Conservation (phyloP, 768 basidiomycete species). For the Lactarius indigo region DNA sequence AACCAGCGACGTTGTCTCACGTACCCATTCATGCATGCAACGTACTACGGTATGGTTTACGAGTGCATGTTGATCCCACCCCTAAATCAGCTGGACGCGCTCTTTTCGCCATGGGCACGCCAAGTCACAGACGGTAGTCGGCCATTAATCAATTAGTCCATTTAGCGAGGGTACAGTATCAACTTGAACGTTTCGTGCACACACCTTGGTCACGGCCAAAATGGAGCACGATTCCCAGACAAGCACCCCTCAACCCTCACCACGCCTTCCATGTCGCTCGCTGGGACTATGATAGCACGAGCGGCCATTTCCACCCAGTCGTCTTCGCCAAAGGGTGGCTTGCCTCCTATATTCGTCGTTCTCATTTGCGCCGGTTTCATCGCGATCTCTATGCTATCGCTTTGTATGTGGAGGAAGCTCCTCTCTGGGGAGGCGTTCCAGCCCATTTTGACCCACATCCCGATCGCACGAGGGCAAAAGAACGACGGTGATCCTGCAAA, state of each 20-base stretch:
- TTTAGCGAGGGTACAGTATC: not conserved
- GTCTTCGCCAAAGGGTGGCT: not conserved
- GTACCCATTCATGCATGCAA: too few relatives aligned
- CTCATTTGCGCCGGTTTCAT: constrained; percentile 15
- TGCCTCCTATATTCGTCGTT: constrained; percentile 5
- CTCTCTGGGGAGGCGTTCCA: not conserved
- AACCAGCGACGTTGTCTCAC: too few relatives aligned
- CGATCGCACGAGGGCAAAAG: not conserved
- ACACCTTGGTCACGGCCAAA: not conserved
- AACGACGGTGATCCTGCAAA: too few relatives aligned
- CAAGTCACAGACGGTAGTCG: not conserved
- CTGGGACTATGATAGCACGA: not conserved
- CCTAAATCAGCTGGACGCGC: not conserved
- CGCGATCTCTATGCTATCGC: not conserved
- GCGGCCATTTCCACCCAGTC: not conserved
- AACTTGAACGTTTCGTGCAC: not conserved
- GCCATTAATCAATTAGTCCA: not conserved
- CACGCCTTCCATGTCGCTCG: not conserved
- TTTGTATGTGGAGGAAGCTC: constrained; percentile 15
- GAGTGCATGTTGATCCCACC: too few relatives aligned
- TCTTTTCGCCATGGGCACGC: not conserved
- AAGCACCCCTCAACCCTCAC: not conserved
- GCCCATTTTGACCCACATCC: too few relatives aligned
- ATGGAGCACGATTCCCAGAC: not conserved
- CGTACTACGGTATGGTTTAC: too few relatives aligned